These are phyloP conservation scores for Penicillium goetzii DNA, from an alignment of 495 filamentous ascomycete species.

Conservation along the genomic window DNA sequence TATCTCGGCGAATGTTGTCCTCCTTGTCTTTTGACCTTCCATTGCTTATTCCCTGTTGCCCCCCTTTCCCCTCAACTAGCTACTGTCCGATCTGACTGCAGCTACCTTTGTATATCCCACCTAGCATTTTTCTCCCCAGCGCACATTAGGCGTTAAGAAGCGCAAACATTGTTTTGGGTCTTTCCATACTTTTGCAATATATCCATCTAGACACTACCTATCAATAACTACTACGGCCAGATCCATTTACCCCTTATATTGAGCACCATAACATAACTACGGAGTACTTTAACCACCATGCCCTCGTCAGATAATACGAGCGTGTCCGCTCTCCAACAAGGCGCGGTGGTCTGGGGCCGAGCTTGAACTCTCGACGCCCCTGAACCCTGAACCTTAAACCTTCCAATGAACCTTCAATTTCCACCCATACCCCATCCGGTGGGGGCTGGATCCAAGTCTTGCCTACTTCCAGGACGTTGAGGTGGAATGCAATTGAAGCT, in stretches of 20 bases:
- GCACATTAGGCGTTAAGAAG: slow-evolving; percentile 20
- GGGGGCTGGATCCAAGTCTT: not conserved
- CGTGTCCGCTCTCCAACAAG: not conserved
- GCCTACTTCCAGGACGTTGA: not conserved
- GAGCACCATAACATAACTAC: no score
- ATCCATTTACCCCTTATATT: no score
- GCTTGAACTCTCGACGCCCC: not conserved
- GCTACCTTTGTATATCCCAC: slow-evolving; percentile 20
- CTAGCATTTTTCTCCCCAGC: slow-evolving; percentile 26
- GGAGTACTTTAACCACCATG: no score
- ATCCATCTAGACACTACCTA: not conserved
- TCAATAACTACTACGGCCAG: no score
- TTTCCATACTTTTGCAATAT: not conserved
- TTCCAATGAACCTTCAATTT: not conserved
- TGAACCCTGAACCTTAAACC: not conserved
- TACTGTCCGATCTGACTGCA: not conserved
- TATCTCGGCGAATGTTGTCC: slow-evolving; percentile 5
- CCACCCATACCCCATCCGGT: not conserved
- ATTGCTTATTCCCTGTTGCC: slow-evolving; percentile 7
- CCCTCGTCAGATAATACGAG: not conserved
- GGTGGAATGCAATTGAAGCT: not conserved
- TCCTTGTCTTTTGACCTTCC: not conserved
- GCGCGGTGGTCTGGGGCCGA: not conserved
- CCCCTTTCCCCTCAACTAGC: slow-evolving; percentile 3
- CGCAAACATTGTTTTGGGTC: slow-evolving; percentile 5